phyloP scores from a whole-genome alignment of 305 asterid species.

The Salvia sclarea region DNA sequence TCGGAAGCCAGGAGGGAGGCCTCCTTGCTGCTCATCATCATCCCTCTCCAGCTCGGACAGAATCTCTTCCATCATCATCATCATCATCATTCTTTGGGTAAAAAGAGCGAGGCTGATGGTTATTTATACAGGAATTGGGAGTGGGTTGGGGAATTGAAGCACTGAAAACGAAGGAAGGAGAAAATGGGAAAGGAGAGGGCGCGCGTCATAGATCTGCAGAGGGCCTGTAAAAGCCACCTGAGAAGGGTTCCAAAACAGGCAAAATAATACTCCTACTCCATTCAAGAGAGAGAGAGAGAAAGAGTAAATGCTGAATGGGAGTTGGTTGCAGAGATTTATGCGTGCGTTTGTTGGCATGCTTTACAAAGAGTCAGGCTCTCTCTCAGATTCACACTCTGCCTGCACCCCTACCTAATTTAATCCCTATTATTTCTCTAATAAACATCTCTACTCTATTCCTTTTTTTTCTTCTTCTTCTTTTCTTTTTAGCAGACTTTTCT shows the following conservation, averaged over 20 bases:
- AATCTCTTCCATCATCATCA: slow-evolving; percentile 66
- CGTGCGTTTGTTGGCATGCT: slow-evolving; percentile 59
- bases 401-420: not conserved
- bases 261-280: no score
- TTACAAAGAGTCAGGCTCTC: slow-evolving; percentile 25
- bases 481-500: no score
- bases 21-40: slow-evolving; percentile 50
- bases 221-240: slow-evolving; percentile 61
- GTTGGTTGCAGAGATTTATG: slow-evolving; percentile 57
- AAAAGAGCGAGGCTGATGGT: not conserved
- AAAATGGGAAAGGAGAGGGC: slow-evolving; percentile 30
- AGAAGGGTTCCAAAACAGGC: slow-evolving; percentile 53
- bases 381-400: slow-evolving; percentile 31
- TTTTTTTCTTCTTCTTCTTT: no score
- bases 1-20: slow-evolving; percentile 79
- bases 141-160: slow-evolving; percentile 33
- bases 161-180: slow-evolving; percentile 66
- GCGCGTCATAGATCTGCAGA: slow-evolving; percentile 36
- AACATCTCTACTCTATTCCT: no score
- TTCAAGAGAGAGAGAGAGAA: slow-evolving; percentile 24
- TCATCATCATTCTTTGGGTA: not conserved
- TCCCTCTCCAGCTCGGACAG: slow-evolving; percentile 56
- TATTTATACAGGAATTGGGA: slow-evolving; percentile 13
- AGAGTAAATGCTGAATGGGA: slow-evolving; percentile 48
- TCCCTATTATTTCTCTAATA: no score